Conservation (phyloP, 2,329 filamentous ascomycete species). For the Ceratocystis diversiconidia region DNA sequence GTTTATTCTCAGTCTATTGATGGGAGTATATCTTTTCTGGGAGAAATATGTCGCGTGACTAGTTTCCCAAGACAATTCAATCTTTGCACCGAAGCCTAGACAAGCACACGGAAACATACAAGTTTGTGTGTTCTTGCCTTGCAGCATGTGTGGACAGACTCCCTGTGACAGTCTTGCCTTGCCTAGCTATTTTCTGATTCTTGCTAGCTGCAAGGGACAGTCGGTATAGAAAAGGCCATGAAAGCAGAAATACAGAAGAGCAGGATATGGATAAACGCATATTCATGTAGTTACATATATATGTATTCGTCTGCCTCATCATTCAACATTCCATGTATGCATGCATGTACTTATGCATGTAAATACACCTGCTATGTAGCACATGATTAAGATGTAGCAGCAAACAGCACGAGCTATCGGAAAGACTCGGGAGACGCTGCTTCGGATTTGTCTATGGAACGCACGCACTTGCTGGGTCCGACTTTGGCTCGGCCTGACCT, state of each 20-base stretch:
- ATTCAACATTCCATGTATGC: neutral
- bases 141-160: neutral
- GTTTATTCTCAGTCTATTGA: neutral
- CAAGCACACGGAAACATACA: neutral
- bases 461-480: neutral
- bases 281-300: neutral
- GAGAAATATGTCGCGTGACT: neutral
- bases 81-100: no score
- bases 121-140: neutral
- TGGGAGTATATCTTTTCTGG: neutral
- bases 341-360: neutral
- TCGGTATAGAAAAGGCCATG: neutral
- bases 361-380: neutral
- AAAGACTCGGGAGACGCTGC: conserved; percentile 6
- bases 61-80: neutral
- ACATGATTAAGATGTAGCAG: conserved; percentile 4
- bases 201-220: neutral
- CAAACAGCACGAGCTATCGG: conserved; percentile 8
- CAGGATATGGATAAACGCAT: neutral
- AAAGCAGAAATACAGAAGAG: neutral
- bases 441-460: neutral
- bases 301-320: neutral
- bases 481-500: neutral
- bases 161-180: neutral
- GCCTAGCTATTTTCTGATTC: neutral